A percentile compares a stretch with the other conserved stretches of the same genome.
Evolutionary conservation across 768 basidiomycete genomes (phyloP).

Genomic region (Mycena metata): DNA sequence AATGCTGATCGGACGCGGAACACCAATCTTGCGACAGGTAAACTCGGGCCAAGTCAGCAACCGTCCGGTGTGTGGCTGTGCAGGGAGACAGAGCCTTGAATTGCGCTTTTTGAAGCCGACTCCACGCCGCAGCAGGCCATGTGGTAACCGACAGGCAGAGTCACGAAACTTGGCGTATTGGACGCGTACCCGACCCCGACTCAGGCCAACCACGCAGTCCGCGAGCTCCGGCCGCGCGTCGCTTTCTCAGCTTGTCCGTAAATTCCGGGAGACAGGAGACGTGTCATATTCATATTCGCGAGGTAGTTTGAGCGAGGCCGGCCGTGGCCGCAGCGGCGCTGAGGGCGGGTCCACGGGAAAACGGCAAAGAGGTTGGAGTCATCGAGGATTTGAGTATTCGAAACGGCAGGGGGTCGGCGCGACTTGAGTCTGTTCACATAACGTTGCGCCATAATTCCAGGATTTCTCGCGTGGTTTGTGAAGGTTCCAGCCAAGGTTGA

Average conservation of each 20-base stretch:
- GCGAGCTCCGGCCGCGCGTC: constrained; percentile 13
- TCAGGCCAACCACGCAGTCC: constrained; percentile 5
- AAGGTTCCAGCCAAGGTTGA: too few relatives aligned
- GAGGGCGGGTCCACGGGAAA: too few relatives aligned
- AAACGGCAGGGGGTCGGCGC: too few relatives aligned
- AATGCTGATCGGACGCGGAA: constrained; percentile 7
- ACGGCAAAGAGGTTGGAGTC: too few relatives aligned
- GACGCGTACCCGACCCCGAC: neutral
- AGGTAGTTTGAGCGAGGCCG: neutral
- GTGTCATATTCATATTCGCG: constrained; percentile 1
- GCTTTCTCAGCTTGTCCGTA: constrained; percentile 18
- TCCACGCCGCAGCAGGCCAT: constrained; percentile 18
- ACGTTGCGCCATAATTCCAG: too few relatives aligned
- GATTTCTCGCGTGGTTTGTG: too few relatives aligned
- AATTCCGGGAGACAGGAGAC: neutral
- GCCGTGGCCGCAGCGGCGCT: too few relatives aligned
- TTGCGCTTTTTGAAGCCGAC: neutral
- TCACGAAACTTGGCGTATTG: neutral
- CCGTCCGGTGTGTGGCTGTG: constrained; percentile 20
- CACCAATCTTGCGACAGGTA: neutral
- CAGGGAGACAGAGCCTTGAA: neutral
- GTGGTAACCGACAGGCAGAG: neutral
- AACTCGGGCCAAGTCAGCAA: constrained; percentile 22
- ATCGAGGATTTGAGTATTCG: too few relatives aligned
- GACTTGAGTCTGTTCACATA: too few relatives aligned